Conservation (phyloP, 176 grass and related monocot species). For the Chloris gayana region DNA sequence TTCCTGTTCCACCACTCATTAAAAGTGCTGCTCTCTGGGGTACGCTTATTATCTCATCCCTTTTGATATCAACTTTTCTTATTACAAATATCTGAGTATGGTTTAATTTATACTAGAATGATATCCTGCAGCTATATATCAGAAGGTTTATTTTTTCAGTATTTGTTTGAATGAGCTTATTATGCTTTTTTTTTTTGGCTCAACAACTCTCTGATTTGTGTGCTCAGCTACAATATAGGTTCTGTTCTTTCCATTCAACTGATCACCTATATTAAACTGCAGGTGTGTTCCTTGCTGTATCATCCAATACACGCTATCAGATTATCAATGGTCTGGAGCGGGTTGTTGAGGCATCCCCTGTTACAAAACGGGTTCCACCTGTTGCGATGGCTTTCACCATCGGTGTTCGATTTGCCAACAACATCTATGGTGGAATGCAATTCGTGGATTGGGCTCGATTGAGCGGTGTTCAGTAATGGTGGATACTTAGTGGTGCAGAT, state of each 20-base stretch:
- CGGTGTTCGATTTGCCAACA: slow-evolving; percentile 91
- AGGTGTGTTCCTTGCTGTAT: slow-evolving; percentile 97
- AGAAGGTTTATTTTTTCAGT: no score
- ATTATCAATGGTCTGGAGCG: slow-evolving; percentile 90
- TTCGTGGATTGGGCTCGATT: slow-evolving; percentile 93
- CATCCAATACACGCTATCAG: slow-evolving; percentile 95
- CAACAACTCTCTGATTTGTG: background rate
- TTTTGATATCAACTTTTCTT: slow-evolving; percentile 16
- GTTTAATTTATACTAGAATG: slow-evolving; percentile 9
- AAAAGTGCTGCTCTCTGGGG: slow-evolving; percentile 99
- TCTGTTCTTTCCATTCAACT: background rate
- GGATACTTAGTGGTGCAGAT: background rate
- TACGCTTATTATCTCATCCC: slow-evolving; percentile 39
- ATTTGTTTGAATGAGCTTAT: background rate
- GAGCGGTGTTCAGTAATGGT: slow-evolving; percentile 87
- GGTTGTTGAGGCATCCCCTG: slow-evolving; percentile 81
- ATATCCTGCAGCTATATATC: background rate
- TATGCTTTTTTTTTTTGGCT: background rate
- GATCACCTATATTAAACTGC: slow-evolving; percentile 26
- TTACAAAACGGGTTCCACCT: slow-evolving; percentile 66
- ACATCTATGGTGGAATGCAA: slow-evolving; percentile 94
- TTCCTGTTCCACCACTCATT: slow-evolving; percentile 88
- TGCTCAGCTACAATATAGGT: background rate
- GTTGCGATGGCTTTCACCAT: slow-evolving; percentile 92
- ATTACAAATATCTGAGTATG: slow-evolving; percentile 1